Base-by-base conservation (phyloP, 306 rosid genomes). In the Trichosanthes cucumerina region DNA sequence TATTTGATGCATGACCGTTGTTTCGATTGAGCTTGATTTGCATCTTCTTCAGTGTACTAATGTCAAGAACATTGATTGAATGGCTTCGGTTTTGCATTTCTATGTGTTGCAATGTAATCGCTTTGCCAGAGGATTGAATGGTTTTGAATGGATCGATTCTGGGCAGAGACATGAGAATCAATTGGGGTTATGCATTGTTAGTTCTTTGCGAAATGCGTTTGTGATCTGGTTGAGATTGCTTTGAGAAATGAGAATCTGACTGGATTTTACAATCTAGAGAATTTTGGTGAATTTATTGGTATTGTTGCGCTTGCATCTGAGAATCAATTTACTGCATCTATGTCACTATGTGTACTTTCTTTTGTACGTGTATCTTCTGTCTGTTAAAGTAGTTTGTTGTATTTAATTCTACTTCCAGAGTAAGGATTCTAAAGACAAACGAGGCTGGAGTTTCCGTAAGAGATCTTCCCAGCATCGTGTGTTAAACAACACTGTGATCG, bases 381-480 rank as follows among this genome's bases (percentile, higher is more conserved):
- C 31, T 43, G 54, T 69, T 69, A 23, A 23, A 69, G 75, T 69
- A 23, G 36, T 53, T 57, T n/a, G 39, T 76, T 9, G n/a, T 76
- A 43, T 59, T 77, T 23, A 44, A 57, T 60, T 76, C 14, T 19
- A 78, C 21, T 70, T 85, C 11, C 81, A 96, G 98, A 79, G 80
- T 72, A 92, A 91, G 87, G 90, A 81, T 66, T 81, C 99, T 9
- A 83, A 73, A 76, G 99, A 92, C 76, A 96, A 91, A 83, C 88
- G 97, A 9, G 88, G 98, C 69, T 96, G 99, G 99, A 96, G 98
- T 88, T 96, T 96, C 64, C 88, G 94, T 46, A 96, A 96, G 87
- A 91, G 86, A 79, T 90, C 99, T 82, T 87, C 90, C 9, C 86
- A 88, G 81, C 97, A 92, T 79, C 91, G 97, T 24, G 97, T 96